Base-by-base conservation (phyloP, 1,284 basidiomycete species). In the Ustilago tritici region DNA sequence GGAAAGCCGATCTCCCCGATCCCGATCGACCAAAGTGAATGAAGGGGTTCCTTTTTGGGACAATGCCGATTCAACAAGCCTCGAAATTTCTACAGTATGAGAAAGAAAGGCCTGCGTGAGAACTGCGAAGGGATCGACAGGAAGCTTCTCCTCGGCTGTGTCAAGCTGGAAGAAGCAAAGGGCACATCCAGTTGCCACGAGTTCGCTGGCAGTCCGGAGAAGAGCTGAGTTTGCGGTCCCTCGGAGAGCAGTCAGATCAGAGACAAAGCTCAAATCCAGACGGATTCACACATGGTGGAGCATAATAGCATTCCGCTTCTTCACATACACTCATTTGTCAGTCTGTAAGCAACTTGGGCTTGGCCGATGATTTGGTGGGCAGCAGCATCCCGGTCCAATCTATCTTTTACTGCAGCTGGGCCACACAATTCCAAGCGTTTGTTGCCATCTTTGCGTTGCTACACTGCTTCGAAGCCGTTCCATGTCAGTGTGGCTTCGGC, bases 181-280 rank as follows among this genome's bases (percentile, higher is more conserved):
- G 49, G 49, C 49, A 31, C 28, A 32, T 10, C 4, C 12, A 31
- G n/a, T 8, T 19, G 6, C 43, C 31, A 17, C 14, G 1, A 32
- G 47, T 31, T 31, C 23, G 28, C n/a, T 43, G 31, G 17, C 28
- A 58, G 14, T 14, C n/a, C 31, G 53, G 35, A 38, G 38, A 49
- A 40, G 15, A 35, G 31, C 62, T 57, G 62, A 57, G 62, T 41
- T 57, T 46, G 28, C 40, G 28, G 14, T 34, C 46, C 56, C 62
- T 36, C 62, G 56, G 62, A 64, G 56, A 35, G 50, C 8, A 35
- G 52, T 10, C 8, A 41, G 56, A 38, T 3, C 31, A 43, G 31
- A 40, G 15, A 43, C 56, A 46, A n/a, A 32, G 56, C 41, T 56
- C 54, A 56, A 56, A 2, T 38, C 31, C 15, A 41, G 56, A 32